Evolutionary conservation across 2,329 filamentous ascomycete genomes (phyloP).

Genomic region (Pleomassaria siparia): DNA sequence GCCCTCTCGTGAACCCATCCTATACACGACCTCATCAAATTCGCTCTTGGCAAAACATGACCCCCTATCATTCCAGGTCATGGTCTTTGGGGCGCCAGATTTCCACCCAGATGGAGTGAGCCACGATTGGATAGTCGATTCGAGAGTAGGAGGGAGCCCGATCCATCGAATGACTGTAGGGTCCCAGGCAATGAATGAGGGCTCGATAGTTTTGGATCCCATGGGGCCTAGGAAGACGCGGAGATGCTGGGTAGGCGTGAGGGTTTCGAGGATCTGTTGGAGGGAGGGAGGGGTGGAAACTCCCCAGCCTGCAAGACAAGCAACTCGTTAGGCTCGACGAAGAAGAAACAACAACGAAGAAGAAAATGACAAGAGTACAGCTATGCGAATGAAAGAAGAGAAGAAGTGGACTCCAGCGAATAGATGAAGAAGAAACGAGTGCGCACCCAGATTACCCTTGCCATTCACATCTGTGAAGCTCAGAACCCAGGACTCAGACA

Average conservation of each 20-base stretch:
- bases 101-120: slow-evolving; percentile 41
- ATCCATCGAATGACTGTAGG: slow-evolving; percentile 37
- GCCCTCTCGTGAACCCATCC: slow-evolving; percentile 14
- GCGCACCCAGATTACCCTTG: slow-evolving; percentile 26
- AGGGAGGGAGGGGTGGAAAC: slow-evolving; percentile 23
- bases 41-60: slow-evolving; percentile 42
- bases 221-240: slow-evolving; percentile 29
- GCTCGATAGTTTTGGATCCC: not conserved
- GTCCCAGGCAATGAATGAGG: slow-evolving; percentile 40
- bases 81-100: slow-evolving; percentile 35
- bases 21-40: slow-evolving; percentile 36
- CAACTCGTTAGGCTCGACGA: not conserved
- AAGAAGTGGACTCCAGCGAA: no score
- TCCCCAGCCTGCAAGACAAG: slow-evolving; percentile 22
- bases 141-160: slow-evolving; percentile 26
- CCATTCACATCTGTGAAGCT: slow-evolving; percentile 30
- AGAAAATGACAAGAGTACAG: not conserved
- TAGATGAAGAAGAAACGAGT: not conserved
- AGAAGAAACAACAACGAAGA: not conserved
- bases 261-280: slow-evolving; percentile 20
- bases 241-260: slow-evolving; percentile 32
- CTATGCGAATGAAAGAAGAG: not conserved
- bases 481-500: slow-evolving; percentile 36
- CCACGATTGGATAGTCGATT: slow-evolving; percentile 38
- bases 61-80: slow-evolving; percentile 33